Percentiles rank a stretch among this genome's conserved stretches.
Evolutionary conservation across 768 basidiomycete genomes (phyloP).

Genomic region (Xerocomellus dryophilus): DNA sequence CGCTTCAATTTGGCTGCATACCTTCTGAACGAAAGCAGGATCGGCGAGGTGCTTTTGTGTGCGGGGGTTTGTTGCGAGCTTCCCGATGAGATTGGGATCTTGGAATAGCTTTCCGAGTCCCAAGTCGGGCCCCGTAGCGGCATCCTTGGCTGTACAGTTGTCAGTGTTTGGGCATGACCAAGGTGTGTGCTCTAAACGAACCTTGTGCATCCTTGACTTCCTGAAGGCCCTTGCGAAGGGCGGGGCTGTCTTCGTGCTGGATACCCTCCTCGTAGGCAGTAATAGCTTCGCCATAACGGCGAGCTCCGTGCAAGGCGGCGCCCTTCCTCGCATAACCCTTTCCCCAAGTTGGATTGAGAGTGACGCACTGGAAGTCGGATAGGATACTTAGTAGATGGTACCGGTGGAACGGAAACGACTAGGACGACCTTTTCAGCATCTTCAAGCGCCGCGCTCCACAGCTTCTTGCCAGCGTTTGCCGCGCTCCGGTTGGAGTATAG

Average conservation of each 20-base stretch:
- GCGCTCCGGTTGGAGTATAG: slow-evolving; percentile 93
- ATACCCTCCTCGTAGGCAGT: slow-evolving; percentile 79
- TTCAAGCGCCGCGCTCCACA: slow-evolving; percentile 70
- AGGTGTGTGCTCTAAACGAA: slow-evolving; percentile 24
- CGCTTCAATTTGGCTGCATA: slow-evolving; percentile 16
- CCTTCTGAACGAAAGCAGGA: slow-evolving; percentile 74
- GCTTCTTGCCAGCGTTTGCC: slow-evolving; percentile 80
- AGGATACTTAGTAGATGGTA: slow-evolving; percentile 1
- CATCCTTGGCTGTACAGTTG: slow-evolving; percentile 34
- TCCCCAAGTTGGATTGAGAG: slow-evolving; percentile 75
- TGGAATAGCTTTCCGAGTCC: slow-evolving; percentile 76
- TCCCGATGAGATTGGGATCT: slow-evolving; percentile 79
- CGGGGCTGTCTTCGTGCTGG: slow-evolving; percentile 77
- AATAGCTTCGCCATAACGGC: slow-evolving; percentile 79
- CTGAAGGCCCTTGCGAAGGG: slow-evolving; percentile 80
- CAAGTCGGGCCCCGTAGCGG: slow-evolving; percentile 40
- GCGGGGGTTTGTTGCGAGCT: slow-evolving; percentile 84
- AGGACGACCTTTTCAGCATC: slow-evolving; percentile 82
- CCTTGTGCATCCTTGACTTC: slow-evolving; percentile 87
- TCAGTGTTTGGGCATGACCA: slow-evolving; percentile 1
- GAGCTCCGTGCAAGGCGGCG: slow-evolving; percentile 84
- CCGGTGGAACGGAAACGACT: not conserved
- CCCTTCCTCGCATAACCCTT: slow-evolving; percentile 93
- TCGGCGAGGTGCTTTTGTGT: slow-evolving; percentile 83
- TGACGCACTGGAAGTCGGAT: slow-evolving; percentile 57